Conservation (phyloP, 495 filamentous ascomycete species). For the Cryomyces minteri region DNA sequence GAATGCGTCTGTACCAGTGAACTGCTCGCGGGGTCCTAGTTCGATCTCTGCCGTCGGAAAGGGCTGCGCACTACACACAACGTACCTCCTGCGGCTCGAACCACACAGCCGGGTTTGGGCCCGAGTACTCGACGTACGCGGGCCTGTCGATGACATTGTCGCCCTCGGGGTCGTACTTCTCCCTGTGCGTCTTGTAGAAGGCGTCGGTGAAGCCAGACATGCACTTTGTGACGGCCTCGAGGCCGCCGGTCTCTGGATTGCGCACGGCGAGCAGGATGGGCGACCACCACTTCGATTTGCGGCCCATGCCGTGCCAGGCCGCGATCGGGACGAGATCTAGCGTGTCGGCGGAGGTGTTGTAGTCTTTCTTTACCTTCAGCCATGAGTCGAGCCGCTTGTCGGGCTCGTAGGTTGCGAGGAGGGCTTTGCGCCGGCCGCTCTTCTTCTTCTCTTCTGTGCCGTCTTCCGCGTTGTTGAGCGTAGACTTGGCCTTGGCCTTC, state of each 20-base stretch:
- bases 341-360: conserved; percentile 64
- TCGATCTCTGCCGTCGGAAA: no score
- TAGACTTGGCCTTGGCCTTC: conserved; percentile 9
- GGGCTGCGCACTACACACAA: no score
- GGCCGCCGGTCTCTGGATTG: conserved; percentile 60
- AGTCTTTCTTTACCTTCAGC: conserved; percentile 98
- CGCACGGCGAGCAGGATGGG: conserved; percentile 86
- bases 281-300: conserved; percentile 93
- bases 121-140: conserved; percentile 18
- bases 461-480: conserved; percentile 5
- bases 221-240: conserved; percentile 92
- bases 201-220: conserved; percentile 90
- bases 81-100: conserved; percentile 75
- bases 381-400: conserved; percentile 92
- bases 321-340: conserved; percentile 88
- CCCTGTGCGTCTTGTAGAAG: conserved; percentile 68
- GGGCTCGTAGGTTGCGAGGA: conserved; percentile 85
- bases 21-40: no score
- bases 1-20: no score
- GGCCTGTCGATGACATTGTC: conserved; percentile 9
- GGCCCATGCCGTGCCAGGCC: conserved; percentile 80
- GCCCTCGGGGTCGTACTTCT: conserved; percentile 44
- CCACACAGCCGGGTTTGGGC: conserved; percentile 59
- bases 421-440: conserved; percentile 51
- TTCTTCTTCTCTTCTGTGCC: conserved; percentile 21